Conservation (phyloP, 129 eudicot genomes). For the Flaveria ramosissima region DNA sequence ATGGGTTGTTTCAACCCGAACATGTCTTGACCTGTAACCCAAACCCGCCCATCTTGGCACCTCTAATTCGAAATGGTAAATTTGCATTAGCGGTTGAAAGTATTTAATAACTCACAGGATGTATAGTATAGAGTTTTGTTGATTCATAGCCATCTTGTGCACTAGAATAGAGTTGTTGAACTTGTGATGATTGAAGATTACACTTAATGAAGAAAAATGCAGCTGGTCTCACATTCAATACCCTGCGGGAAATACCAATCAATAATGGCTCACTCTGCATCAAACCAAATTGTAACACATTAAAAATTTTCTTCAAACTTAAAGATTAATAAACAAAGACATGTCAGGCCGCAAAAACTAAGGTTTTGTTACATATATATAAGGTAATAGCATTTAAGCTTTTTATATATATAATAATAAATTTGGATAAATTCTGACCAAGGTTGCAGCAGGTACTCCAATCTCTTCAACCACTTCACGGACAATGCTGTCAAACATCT, state of each 20-base stretch:
- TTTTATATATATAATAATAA: neutral
- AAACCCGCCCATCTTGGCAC: neutral
- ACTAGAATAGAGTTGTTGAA: slow-evolving; percentile 67
- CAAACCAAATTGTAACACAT: slow-evolving; percentile 11
- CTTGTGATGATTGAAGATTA: slow-evolving; percentile 67
- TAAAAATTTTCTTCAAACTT: neutral
- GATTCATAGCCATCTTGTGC: slow-evolving; percentile 96
- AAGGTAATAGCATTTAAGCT: neutral
- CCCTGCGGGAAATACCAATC: slow-evolving; percentile 90
- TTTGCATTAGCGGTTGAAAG: neutral
- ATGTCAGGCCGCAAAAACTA: too few species aligned
- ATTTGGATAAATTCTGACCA: slow-evolving; percentile 48
- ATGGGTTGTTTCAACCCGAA: neutral
- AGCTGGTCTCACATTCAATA: slow-evolving; percentile 82
- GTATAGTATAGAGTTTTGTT: slow-evolving; percentile 66
- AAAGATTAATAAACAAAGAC: neutral
- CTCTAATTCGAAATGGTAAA: neutral
- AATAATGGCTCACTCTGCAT: slow-evolving; percentile 68
- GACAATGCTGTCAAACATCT: slow-evolving; percentile 90
- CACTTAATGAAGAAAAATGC: slow-evolving; percentile 98
- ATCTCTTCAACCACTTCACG: slow-evolving; percentile 98
- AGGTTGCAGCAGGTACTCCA: slow-evolving; percentile 73
- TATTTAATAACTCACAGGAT: slow-evolving; percentile 50
- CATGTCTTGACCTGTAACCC: neutral
- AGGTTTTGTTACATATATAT: neutral